phyloP scores from a whole-genome alignment of 192 early-diverging fungal species.

The Backusella westeae region DNA sequence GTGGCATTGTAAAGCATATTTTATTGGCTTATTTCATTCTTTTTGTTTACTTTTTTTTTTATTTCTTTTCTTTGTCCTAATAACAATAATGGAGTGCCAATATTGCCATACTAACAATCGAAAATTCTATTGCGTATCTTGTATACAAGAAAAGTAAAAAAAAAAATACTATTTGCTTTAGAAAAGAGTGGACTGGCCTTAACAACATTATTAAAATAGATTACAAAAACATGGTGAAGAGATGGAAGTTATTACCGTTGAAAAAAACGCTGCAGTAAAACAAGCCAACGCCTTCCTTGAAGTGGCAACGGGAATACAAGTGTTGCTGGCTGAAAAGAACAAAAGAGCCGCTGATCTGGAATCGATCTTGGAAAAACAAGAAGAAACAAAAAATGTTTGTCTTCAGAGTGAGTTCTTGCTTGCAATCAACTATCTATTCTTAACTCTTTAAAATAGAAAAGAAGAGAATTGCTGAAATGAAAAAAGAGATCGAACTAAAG shows the following conservation, averaged over 20 bases:
- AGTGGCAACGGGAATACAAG: slow-evolving; percentile 12
- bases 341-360: slow-evolving; percentile 3
- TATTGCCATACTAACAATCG: slow-evolving; percentile 33
- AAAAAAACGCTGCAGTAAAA: slow-evolving; percentile 16
- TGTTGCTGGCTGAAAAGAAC: slow-evolving; percentile 26
- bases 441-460: not conserved
- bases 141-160: slow-evolving; percentile 28
- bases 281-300: slow-evolving; percentile 15
- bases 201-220: not conserved
- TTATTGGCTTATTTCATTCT: not conserved
- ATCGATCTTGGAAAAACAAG: not conserved
- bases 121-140: slow-evolving; percentile 26
- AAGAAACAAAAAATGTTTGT: not conserved
- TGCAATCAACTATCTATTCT: not conserved
- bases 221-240: not conserved
- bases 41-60: not conserved
- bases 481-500: not conserved
- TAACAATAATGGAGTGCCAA: slow-evolving; percentile 27
- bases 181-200: not conserved
- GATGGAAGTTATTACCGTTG: slow-evolving; percentile 3
- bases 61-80: not conserved
- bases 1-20: not conserved
- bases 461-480: slow-evolving; percentile 2
- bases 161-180: not conserved
- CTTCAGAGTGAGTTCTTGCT: not conserved